phyloP scores from a whole-genome alignment of 352 stramenopile genomes.

The Phytopythium cucurbitacearum region DNA sequence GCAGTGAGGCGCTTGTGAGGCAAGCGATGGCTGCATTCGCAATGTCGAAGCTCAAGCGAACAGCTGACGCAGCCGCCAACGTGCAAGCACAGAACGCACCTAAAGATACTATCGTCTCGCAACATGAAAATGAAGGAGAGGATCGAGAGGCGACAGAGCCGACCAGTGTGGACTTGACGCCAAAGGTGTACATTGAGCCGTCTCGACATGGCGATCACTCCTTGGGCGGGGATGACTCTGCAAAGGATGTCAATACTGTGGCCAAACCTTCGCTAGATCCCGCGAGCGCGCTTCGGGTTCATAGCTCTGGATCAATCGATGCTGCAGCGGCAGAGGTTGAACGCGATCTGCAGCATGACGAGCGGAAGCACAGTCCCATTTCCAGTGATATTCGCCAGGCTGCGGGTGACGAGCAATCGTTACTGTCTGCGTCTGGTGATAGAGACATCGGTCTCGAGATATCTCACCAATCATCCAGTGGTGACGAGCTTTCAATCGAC shows the following conservation, averaged over 20 bases:
- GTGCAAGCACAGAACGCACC: not conserved
- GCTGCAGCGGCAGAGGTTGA: too few relatives aligned
- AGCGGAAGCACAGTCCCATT: too few relatives aligned
- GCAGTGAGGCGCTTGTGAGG: constrained; percentile 42
- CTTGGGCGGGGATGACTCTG: not conserved
- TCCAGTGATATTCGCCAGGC: too few relatives aligned
- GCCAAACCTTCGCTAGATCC: too few relatives aligned
- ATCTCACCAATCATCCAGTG: too few relatives aligned
- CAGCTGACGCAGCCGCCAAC: not conserved
- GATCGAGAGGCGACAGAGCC: not conserved
- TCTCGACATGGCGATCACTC: not conserved
- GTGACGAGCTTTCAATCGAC: too few relatives aligned
- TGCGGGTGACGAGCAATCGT: too few relatives aligned
- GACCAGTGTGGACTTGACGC: not conserved
- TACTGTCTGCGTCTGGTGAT: too few relatives aligned
- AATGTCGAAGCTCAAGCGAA: not conserved
- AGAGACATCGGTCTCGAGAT: too few relatives aligned
- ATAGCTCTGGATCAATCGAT: too few relatives aligned
- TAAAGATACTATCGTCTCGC: not conserved
- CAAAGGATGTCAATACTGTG: not conserved
- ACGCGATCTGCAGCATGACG: too few relatives aligned
- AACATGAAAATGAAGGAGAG: not conserved
- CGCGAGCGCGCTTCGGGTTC: too few relatives aligned
- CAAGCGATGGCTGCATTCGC: constrained; percentile 39
- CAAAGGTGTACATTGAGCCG: not conserved